These are phyloP conservation scores for Paraleonurus japonicus DNA, from an alignment of 257 asterid species.

Conservation along the genomic window DNA sequence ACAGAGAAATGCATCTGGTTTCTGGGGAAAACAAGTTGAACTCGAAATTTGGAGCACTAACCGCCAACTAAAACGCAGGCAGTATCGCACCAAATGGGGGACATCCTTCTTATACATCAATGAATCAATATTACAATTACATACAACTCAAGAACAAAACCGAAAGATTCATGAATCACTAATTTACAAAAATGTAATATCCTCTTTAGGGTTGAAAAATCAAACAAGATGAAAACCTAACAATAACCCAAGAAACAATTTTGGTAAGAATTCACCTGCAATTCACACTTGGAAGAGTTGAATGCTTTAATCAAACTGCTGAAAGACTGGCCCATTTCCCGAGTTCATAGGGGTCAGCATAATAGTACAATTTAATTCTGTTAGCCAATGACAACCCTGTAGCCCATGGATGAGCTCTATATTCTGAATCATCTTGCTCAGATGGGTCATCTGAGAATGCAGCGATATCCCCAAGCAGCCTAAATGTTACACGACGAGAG, in stretches of 20 bases:
- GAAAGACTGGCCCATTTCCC: slow-evolving; percentile 98
- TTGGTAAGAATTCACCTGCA: slow-evolving; percentile 15
- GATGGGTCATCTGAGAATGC: slow-evolving; percentile 79
- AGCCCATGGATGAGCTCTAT: slow-evolving; percentile 53
- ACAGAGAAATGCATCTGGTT: background rate
- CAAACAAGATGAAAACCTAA: background rate
- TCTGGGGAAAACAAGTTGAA: slow-evolving; percentile 3
- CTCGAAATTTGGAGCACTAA: background rate
- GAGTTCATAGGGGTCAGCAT: slow-evolving; percentile 85
- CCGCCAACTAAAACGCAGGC: slow-evolving; percentile 17
- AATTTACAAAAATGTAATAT: slow-evolving; percentile 14
- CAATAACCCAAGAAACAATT: slow-evolving; percentile 4
- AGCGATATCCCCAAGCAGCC: slow-evolving; percentile 83
- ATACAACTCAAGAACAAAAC: slow-evolving; percentile 29
- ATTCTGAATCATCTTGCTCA: slow-evolving; percentile 76
- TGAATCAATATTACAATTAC: slow-evolving; percentile 27
- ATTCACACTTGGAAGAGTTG: background rate
- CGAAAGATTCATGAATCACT: slow-evolving; percentile 16
- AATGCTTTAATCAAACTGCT: slow-evolving; percentile 48
- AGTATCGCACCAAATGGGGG: background rate
- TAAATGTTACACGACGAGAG: slow-evolving; percentile 67
- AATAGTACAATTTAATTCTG: slow-evolving; percentile 78
- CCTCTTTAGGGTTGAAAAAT: background rate
- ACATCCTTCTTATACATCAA: slow-evolving; percentile 15
- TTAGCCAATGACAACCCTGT: slow-evolving; percentile 75